A percentile compares a stretch with the other conserved stretches of the same genome.
Evolutionary conservation across 768 basidiomycete genomes (phyloP).

Genomic region (Hydnomerulius pinastri): DNA sequence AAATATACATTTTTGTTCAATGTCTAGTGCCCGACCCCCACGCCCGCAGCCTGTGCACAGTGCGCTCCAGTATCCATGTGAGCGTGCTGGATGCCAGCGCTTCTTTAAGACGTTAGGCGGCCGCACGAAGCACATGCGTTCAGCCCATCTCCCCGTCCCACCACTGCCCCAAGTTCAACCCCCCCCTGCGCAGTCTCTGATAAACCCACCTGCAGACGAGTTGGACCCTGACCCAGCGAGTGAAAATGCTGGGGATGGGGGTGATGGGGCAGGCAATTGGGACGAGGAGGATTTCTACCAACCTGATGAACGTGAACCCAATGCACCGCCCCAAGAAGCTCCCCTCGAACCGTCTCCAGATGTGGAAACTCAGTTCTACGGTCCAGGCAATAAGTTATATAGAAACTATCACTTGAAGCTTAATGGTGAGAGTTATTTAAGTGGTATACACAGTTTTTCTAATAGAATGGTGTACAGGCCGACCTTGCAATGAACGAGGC

Average conservation of each 20-base stretch:
- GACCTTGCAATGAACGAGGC: constrained; percentile 2
- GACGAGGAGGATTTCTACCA: neutral
- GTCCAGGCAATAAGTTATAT: constrained; percentile 3
- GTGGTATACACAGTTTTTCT: too few species aligned
- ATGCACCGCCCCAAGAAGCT: neutral
- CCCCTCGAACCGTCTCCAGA: neutral
- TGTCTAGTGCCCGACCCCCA: neutral
- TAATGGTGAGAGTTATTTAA: neutral
- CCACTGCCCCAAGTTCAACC: neutral
- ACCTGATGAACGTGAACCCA: neutral
- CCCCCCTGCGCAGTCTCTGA: neutral
- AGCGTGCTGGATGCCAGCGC: neutral
- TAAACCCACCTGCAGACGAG: neutral
- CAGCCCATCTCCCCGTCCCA: neutral
- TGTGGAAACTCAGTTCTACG: neutral
- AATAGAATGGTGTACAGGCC: neutral
- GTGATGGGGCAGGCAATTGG: neutral
- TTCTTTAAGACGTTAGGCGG: constrained; percentile 2
- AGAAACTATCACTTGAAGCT: constrained; percentile 3
- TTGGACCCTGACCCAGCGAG: neutral
- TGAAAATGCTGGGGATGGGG: neutral
- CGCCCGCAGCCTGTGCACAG: neutral
- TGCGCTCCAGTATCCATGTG: neutral
- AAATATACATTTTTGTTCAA: neutral
- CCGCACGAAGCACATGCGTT: neutral